Evolutionary conservation across 306 rosid genomes (phyloP), one percentile per base, ranked within the genome.

Genomic region (Notholithocarpus densiflorus): DNA sequence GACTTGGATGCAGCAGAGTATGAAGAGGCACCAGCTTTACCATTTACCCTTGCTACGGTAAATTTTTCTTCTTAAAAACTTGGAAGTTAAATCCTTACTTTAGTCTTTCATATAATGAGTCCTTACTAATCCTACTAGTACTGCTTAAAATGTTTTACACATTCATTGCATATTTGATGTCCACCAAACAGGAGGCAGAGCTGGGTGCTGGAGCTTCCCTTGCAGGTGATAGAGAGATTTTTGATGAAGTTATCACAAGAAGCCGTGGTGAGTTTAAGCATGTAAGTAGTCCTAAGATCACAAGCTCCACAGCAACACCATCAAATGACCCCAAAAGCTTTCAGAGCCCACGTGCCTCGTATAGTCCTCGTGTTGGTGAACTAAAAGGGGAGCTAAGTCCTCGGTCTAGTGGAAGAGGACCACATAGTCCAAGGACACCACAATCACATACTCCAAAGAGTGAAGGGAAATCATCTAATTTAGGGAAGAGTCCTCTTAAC

Each of bases 221-320:
- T 11, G 81, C 83, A 48, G 97, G 84, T 51, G 99, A 91, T 69
- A 88, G 89, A 17, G 99, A 95, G 83, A 89, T 95, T 57, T 59
- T 95, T 65, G 99, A 95, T 72, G 99, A 91, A 53, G 91, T 88
- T 45, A 84, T 95, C 62, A 93, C 99, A 9, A 84, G 98, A 88
- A 95, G 99, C 83, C 89, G 98, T 5, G 98, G 99, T 1, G 99
- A 95, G 86, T 93, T 95, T 77, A 91, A 87, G 89, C 99, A 80
- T 77, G 87, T 88, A 2, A 83, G 87, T 83, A 93, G 98, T 80
- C 93, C 98, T 45, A 93, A 84, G 86, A 76, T 91, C 84, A 85
- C 91, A 73, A 95, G 99, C 90, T 83, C 98, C 29, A 87, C 90
- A 0, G 83, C 96, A 19, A 92, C 98, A 24, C 97, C 98, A 21